phyloP scores from a whole-genome alignment of 495 filamentous ascomycete species.

The Penicillium bovifimosum region DNA sequence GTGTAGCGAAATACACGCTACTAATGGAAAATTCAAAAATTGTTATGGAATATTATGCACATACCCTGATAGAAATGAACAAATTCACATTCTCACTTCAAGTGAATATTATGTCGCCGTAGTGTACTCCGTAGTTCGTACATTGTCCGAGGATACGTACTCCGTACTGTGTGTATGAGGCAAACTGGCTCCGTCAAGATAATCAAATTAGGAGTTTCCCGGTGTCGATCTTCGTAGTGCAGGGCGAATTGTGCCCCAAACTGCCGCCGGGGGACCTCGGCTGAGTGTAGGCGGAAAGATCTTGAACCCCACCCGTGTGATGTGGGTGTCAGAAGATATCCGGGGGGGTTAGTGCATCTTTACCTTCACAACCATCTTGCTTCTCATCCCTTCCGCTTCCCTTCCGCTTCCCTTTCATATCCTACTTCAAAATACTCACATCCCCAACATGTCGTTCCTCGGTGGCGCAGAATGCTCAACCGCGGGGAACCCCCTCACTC shows the following conservation, averaged over 20 bases:
- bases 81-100: not conserved
- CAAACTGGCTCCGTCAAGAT: too few relatives aligned
- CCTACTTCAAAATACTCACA: not conserved
- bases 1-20: not conserved
- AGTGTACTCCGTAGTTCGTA: too few relatives aligned
- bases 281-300: constrained; percentile 4
- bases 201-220: not conserved
- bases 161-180: too few relatives aligned
- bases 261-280: constrained; percentile 24
- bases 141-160: too few relatives aligned
- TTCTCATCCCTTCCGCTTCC: not conserved
- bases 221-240: too few relatives aligned
- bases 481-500: constrained; percentile 88
- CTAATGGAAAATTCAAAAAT: not conserved
- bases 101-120: not conserved
- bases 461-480: constrained; percentile 96
- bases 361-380: not conserved
- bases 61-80: not conserved
- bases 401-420: not conserved
- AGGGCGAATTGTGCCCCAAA: not conserved
- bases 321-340: constrained; percentile 11
- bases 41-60: not conserved
- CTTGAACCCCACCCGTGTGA: constrained; percentile 19
- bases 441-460: constrained; percentile 75
- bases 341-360: constrained; percentile 2